Evolutionary conservation across 768 basidiomycete genomes (phyloP), one percentile per base, ranked within the genome.

Genomic region (Cyclocybe cylindracea): DNA sequence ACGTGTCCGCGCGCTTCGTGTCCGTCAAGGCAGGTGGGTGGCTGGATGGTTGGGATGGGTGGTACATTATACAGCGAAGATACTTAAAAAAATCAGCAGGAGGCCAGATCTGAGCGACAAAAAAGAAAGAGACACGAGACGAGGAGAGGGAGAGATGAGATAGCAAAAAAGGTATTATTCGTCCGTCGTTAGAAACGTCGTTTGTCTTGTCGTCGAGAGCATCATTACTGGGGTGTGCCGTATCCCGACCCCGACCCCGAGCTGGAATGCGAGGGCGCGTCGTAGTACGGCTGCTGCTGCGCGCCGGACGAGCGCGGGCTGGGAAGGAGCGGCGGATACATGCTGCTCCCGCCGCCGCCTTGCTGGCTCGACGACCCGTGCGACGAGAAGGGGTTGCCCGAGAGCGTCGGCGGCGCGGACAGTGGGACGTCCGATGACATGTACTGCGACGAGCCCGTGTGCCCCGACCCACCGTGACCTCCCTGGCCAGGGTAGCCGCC

Each of bases 391-490:
- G 75, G 73, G 57, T 77, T 75, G 48, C 66, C 68, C 31, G 79
- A 70, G 57, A 82, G 65, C 44, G 82, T 73, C 16, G 80, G 70
- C 0, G 80, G 75, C 5, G 82, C 78, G 14, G 82, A 78, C 59
- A 83, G 70, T 7, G 83, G 80, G 16, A 82, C 71, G 16, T 74
- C 74, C 43, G 72, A 71, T 47, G 69, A 61, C 54, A 71, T 64
- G 61, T 72, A 74, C 46, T 71, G 68, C 24, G 69, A 64, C 18
- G 71, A 63, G 6, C 62, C 68, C 29, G 64, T 60, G 51, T 71
- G 67, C 13, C 69, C 70, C 40, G 71, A 71, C 11, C 53, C 56
- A 24, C 50, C 50, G 39, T 31, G 47, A 33, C 44, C 44, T 57
- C 78, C 73, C 64, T 77, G 76, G 57, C 78, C 73, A 67, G 78